phyloP scores from a whole-genome alignment of 805 yeast genomes.

The Hagleromyces aurorensis region DNA sequence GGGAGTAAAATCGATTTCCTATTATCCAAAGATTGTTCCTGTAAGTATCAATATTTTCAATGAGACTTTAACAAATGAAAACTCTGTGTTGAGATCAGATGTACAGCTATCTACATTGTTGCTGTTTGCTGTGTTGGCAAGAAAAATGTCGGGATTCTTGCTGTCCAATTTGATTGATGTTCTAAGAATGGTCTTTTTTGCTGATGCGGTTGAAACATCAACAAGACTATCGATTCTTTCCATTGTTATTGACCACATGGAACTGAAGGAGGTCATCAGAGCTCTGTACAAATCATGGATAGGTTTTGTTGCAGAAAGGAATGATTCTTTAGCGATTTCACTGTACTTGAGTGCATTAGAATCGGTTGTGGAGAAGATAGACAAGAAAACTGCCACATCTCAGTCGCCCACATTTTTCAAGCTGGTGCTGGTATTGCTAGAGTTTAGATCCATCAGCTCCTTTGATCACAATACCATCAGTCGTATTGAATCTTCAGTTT shows the following conservation, averaged over 20 bases:
- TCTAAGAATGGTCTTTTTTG: constrained; percentile 47
- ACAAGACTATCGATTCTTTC: constrained; percentile 57
- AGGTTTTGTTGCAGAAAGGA: constrained; percentile 30
- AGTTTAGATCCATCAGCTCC: constrained; percentile 49
- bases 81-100: constrained; percentile 26
- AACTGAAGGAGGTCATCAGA: constrained; percentile 51
- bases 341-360: constrained; percentile 64
- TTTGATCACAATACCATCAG: constrained; percentile 69
- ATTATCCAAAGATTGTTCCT: constrained; percentile 77
- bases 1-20: constrained; percentile 82
- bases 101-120: constrained; percentile 66
- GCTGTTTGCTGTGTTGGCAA: constrained; percentile 64
- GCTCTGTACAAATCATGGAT: constrained; percentile 60
- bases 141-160: constrained; percentile 81
- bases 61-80: constrained; percentile 15
- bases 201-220: constrained; percentile 49
- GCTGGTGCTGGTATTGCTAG: constrained; percentile 63
- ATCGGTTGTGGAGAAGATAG: constrained; percentile 53
- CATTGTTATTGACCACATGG: constrained; percentile 58
- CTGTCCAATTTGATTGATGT: constrained; percentile 59
- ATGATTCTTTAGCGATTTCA: constrained; percentile 47
- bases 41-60: constrained; percentile 59
- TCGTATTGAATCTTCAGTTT: constrained; percentile 72
- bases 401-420: constrained; percentile 61
- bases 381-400: constrained; percentile 66